Base-by-base conservation (phyloP, 805 yeast genomes). In the Saccharomycopsis capsularis region DNA sequence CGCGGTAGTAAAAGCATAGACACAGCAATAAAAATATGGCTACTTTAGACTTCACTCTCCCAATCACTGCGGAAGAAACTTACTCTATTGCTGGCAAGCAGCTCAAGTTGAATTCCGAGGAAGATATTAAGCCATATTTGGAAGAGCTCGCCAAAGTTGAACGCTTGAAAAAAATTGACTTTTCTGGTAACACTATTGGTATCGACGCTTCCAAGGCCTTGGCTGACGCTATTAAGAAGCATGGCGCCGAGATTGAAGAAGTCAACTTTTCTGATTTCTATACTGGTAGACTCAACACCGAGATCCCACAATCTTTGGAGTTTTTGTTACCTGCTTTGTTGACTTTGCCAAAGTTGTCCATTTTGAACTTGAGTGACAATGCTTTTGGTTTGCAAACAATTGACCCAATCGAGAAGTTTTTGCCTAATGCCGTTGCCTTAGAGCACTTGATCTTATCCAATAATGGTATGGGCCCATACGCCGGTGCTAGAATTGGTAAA, bases 391-490 rank as follows among this genome's bases (percentile, higher is more conserved):
- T 93, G 61, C 95, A 93, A 61, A 85, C 98, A 22, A 87, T 93
- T 54, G 95, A 84, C 51, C 95, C 93, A 6, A 74, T 93, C 48
- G 96, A 93, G 63, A 73, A 71, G 24, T 89, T 82, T 59, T 71
- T 93, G 51, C 69, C 85, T 11, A 73, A 82, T 58, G 95, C 91
- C 32, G 75, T 78, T 16, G 80, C 95, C 23, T 68, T 93, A 48
- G 84, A 86, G 66, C 96, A 93, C 63, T 75, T 93, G 64, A 81
- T 87, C 56, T 72, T 93, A 54, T 83, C 96, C 42, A 93, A 93
- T 68, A 93, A 93, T 65, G 99, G 99, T 48, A 83, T 93, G 80
- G 99, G 99, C 32, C 99, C 99, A 23, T 85, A 85, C 63, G 95
- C 98, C 0, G 99, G 99, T 59, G 83, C 91, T 50, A 78, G 95